Conservation (phyloP, 75 land plant genomes). For the Azolla pinnata region DNA sequence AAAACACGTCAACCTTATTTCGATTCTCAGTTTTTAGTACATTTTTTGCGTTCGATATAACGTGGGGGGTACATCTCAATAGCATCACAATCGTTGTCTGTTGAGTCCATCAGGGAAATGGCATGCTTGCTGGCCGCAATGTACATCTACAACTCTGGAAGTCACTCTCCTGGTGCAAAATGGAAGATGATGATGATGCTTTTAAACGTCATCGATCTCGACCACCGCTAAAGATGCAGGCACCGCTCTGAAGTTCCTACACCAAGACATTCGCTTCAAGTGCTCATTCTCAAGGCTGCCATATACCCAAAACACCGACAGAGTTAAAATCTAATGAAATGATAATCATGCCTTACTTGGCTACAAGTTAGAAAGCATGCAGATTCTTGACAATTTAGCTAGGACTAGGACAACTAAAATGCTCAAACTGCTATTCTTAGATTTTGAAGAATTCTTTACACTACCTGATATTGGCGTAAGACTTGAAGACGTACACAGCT, state of each 20-base stretch:
- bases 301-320: neutral
- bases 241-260: constrained; percentile 57
- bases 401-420: neutral
- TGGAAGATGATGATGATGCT: neutral
- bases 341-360: too few relatives aligned
- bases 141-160: neutral
- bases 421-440: too few relatives aligned
- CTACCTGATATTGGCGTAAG: neutral
- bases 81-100: too few relatives aligned
- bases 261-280: constrained; percentile 71
- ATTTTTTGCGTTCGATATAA: neutral
- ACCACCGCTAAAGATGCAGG: constrained; percentile 53
- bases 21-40: neutral
- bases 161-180: too few relatives aligned
- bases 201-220: neutral
- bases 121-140: neutral
- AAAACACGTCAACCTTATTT: neutral
- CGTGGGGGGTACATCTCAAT: too few relatives aligned
- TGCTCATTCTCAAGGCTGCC: constrained; percentile 76
- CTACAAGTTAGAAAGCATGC: too few relatives aligned
- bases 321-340: too few relatives aligned
- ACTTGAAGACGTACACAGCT: neutral
- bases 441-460: neutral
- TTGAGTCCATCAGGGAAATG: too few relatives aligned
- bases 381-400: neutral